Evolutionary conservation across 2,329 filamentous ascomycete species (phyloP), one percentile per base, ranked within the genome.

Genomic region (Fusarium pininemorale): DNA sequence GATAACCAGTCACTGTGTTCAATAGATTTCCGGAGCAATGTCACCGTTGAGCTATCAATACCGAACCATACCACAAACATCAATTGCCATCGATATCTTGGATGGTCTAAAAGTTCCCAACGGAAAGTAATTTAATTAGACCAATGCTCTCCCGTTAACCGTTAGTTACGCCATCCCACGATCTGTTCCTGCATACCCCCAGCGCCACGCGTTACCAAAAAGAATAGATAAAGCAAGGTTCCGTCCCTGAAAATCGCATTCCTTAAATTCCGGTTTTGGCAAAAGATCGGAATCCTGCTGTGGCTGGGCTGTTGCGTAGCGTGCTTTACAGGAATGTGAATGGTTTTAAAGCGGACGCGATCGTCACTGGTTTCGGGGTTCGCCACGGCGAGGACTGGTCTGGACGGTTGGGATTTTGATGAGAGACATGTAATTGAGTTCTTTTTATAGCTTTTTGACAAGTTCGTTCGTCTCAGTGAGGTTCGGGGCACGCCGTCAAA

Each of bases 191-290:
- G 51, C 28, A 32, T 16, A 0, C 11, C 35, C 15, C 24, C 24
- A 24, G 8, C 56, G 66, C 70, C 66, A 73, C 45, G 39, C 28
- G 66, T 63, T 58, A 35, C 12, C 57, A 12, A 4, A 37, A 37
- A 62, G 0, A 35, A 15, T 15, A 14, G 32, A 32, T 7, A 44
- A 51, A 30, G 13, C 22, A 56, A 73, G 61, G 42, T 53, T 20
- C 22, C 6, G 30, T 68, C 39, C 42, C 53, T 60, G 50, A 55
- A 8, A 50, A 55, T 39, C 44, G 28, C 57, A 74, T 73, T 73
- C 71, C 71, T 51, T 3, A 50, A 16, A 22, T 26, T 6, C 56
- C 56, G 50, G 54, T 32, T 55, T 30, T 58, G 45, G 57, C 3
- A 53, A 53, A 44, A 15, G 63, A 37, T 64, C 62, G 54, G 57